Conservation (phyloP, 2,329 filamentous ascomycete species). For the Geosmithia morbida region DNA sequence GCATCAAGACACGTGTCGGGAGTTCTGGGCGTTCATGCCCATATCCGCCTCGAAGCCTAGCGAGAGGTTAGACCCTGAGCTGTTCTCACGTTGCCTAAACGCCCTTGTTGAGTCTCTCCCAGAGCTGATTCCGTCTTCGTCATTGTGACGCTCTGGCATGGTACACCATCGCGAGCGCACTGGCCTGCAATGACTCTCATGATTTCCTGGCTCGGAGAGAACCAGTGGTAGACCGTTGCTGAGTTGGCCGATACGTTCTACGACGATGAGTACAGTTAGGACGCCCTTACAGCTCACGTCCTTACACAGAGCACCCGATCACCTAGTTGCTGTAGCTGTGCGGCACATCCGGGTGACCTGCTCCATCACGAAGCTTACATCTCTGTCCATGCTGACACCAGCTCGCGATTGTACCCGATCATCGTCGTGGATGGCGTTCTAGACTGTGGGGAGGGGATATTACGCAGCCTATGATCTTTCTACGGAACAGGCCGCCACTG, state of each 20-base stretch:
- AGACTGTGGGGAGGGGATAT: too few species aligned
- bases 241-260: slow-evolving; percentile 11
- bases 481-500: too few species aligned
- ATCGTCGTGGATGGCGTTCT: too few species aligned
- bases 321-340: too few species aligned
- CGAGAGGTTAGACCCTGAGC: slow-evolving; percentile 3
- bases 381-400: too few species aligned
- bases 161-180: slow-evolving; percentile 14
- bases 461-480: too few species aligned
- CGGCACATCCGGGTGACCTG: too few species aligned
- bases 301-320: too few species aligned
- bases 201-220: slow-evolving; percentile 9
- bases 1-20: slow-evolving; percentile 6
- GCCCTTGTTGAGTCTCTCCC: slow-evolving; percentile 10
- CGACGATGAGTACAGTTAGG: too few species aligned
- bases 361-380: too few species aligned
- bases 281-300: too few species aligned
- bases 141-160: slow-evolving; percentile 17
- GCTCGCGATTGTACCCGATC: too few species aligned
- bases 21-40: slow-evolving; percentile 9
- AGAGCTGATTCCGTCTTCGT: slow-evolving; percentile 16
- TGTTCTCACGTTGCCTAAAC: slow-evolving; percentile 14
- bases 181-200: slow-evolving; percentile 15
- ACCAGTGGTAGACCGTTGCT: slow-evolving; percentile 7
- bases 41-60: slow-evolving; percentile 8